Evolutionary conservation across 495 filamentous ascomycete species (phyloP).

Genomic region (Aspergillus egyptiacus): DNA sequence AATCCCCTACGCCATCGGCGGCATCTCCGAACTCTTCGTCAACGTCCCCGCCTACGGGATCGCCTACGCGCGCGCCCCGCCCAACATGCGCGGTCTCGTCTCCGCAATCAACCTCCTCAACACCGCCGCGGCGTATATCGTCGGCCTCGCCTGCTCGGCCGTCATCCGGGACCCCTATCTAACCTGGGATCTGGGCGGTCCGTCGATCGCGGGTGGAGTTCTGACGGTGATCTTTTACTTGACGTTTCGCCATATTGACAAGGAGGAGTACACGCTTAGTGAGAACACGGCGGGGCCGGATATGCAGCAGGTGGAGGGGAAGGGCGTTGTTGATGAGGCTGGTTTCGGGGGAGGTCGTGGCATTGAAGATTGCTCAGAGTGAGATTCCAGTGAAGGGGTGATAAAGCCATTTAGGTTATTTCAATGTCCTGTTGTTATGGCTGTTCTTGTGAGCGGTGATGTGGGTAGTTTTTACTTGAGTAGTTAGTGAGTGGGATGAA

Average conservation of each 20-base stretch:
- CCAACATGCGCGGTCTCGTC: conserved; percentile 2
- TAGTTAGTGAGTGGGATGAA: too few species aligned
- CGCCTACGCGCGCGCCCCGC: conserved; percentile 5
- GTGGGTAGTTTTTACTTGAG: too few species aligned
- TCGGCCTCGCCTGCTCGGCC: conserved; percentile 2
- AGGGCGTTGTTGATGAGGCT: too few species aligned
- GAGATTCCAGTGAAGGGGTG: too few species aligned
- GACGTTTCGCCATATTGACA: conserved; percentile 1
- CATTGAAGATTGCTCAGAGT: too few species aligned
- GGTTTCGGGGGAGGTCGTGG: too few species aligned
- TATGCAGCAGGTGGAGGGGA: neutral
- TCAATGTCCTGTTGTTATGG: too few species aligned
- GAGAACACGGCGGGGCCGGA: neutral
- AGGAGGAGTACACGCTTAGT: conserved; percentile 1
- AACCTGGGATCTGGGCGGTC: conserved; percentile 1
- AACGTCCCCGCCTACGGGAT: conserved; percentile 10
- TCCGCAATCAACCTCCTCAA: conserved; percentile 5
- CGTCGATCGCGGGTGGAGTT: neutral
- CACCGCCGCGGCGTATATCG: neutral
- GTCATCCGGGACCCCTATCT: conserved; percentile 3
- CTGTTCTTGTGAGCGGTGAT: too few species aligned
- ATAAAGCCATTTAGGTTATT: too few species aligned
- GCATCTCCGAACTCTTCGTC: conserved; percentile 11
- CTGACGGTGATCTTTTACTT: conserved; percentile 2
- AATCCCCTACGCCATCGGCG: conserved; percentile 8